phyloP scores from a whole-genome alignment of 306 rosid species.

The Rosa chinensis region DNA sequence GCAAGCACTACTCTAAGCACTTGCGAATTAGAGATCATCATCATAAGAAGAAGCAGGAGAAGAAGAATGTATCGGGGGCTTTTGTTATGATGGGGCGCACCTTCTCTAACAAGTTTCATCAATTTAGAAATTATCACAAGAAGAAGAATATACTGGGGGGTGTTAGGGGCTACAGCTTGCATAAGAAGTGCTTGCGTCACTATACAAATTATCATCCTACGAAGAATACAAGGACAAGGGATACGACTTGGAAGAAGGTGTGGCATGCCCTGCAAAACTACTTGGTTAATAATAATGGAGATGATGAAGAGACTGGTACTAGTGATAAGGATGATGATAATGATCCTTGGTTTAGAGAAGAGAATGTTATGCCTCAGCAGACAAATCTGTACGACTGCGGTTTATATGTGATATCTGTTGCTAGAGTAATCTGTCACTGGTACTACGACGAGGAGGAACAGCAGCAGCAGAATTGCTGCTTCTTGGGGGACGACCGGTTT shows the following conservation, averaged over 20 bases:
- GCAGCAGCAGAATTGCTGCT: not conserved
- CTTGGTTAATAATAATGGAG: not conserved
- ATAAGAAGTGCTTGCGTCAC: not conserved
- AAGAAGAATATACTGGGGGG: no score
- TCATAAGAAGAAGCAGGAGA: not conserved
- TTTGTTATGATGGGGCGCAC: not conserved
- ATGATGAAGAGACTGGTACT: not conserved
- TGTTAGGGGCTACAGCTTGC: no score
- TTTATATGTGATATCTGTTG: constrained; percentile 14
- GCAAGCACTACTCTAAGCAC: not conserved
- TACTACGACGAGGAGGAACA: not conserved
- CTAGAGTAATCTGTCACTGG: constrained; percentile 16
- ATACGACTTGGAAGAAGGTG: not conserved
- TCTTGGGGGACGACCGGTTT: not conserved
- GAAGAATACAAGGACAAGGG: not conserved
- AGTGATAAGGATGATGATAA: not conserved
- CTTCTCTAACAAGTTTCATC: not conserved
- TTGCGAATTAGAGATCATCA: not conserved
- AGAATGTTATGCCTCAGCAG: not conserved
- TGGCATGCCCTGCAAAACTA: not conserved
- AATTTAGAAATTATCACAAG: not conserved
- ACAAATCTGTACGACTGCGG: constrained; percentile 11
- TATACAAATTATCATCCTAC: not conserved
- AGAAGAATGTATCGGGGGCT: not conserved
- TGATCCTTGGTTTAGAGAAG: constrained; percentile 9